These are phyloP conservation scores for Uronychia setigera DNA, from an alignment of 73 alveolate genomes.

Conservation along the genomic window DNA sequence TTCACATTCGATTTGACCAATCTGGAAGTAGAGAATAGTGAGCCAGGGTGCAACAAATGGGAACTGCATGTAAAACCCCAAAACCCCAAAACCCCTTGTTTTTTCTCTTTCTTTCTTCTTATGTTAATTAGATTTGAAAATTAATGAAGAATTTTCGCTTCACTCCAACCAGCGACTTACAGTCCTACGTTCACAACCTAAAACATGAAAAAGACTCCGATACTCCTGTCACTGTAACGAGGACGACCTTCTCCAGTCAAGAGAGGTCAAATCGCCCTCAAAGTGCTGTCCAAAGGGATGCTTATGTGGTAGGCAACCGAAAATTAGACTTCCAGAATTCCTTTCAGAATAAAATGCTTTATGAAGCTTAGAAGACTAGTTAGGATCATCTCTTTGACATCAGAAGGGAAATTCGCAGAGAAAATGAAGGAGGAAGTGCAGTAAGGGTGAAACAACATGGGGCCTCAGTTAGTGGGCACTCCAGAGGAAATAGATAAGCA, in stretches of 20 bases:
- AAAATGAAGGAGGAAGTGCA: background rate
- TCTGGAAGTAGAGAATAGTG: too few relatives aligned
- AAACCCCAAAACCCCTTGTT: conserved; percentile 15
- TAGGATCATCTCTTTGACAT: background rate
- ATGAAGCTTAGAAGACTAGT: background rate
- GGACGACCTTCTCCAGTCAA: background rate
- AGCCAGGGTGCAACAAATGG: too few relatives aligned
- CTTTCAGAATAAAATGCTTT: background rate
- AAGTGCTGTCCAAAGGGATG: too few relatives aligned
- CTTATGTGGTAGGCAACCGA: conserved; percentile 15
- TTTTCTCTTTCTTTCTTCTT: background rate
- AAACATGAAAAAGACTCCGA: background rate
- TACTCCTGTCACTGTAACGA: background rate
- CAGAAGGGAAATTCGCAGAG: background rate
- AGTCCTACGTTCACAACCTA: background rate
- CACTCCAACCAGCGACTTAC: background rate
- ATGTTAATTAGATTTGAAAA: conserved; percentile 8
- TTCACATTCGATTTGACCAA: too few relatives aligned
- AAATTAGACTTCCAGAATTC: background rate
- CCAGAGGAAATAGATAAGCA: background rate
- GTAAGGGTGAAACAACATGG: too few relatives aligned
- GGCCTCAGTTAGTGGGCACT: background rate
- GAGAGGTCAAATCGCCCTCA: background rate
- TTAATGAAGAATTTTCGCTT: background rate
- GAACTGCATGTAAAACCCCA: conserved; percentile 26